Conservation (phyloP, 305 asterid species). For the Nicotiana rustica region DNA sequence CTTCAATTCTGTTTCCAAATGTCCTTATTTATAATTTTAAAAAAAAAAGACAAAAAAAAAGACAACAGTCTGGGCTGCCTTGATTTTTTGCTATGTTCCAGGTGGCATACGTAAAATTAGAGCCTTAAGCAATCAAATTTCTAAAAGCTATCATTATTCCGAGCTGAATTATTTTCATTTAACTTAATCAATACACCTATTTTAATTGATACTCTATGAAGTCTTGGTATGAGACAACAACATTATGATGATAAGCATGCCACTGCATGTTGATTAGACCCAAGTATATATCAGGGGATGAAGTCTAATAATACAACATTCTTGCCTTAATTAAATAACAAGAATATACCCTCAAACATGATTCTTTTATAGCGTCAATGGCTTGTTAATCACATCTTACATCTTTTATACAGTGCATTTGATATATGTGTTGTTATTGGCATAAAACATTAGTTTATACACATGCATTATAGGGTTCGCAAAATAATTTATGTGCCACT, state of each 20-base stretch:
- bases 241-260: neutral
- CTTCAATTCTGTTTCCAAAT: neutral
- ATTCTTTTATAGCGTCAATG: neutral
- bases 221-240: neutral
- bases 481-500: neutral
- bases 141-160: neutral
- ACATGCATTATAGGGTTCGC: neutral
- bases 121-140: neutral
- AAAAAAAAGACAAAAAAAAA: neutral
- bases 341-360: neutral
- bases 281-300: conserved; percentile 6
- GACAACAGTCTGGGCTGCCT: neutral
- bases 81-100: neutral
- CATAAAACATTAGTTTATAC: neutral
- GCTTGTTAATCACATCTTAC: conserved; percentile 10
- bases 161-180: neutral
- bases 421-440: neutral
- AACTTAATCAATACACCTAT: neutral
- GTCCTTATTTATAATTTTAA: neutral
- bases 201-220: neutral
- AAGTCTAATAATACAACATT: neutral
- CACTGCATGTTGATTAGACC: neutral
- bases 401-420: neutral
- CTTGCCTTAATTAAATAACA: neutral
- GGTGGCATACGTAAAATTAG: neutral